Percentiles rank a stretch among this genome's conserved stretches.
Evolutionary conservation across 164 flowering plant species (phyloP).

Genomic region (Kingdonia uniflora): DNA sequence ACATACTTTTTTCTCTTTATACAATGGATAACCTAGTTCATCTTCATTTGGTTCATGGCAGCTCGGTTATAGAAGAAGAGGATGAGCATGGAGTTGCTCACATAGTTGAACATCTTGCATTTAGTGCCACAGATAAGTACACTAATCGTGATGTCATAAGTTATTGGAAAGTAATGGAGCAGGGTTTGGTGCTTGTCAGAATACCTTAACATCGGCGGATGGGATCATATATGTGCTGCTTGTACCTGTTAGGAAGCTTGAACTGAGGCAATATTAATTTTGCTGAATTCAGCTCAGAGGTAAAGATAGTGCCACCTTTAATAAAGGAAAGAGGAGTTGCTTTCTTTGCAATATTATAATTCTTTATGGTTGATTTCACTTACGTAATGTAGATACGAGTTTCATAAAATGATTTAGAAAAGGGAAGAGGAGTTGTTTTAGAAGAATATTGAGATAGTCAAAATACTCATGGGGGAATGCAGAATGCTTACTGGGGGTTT

Average conservation of each 20-base stretch:
- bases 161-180: slow-evolving; percentile 95
- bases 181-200: slow-evolving; percentile 96
- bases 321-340: background rate
- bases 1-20: background rate
- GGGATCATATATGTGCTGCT: slow-evolving; percentile 89
- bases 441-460: slow-evolving; percentile 83
- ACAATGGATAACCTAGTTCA: too few species aligned
- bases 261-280: slow-evolving; percentile 65
- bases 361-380: background rate
- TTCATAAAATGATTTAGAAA: slow-evolving; percentile 75
- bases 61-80: slow-evolving; percentile 97
- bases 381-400: slow-evolving; percentile 52
- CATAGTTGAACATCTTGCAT: slow-evolving; percentile 94
- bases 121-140: slow-evolving; percentile 82
- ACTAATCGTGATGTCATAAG: slow-evolving; percentile 81
- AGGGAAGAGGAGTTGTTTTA: slow-evolving; percentile 92
- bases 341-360: background rate
- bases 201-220: slow-evolving; percentile 88
- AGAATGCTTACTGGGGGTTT: slow-evolving; percentile 81
- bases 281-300: slow-evolving; percentile 97
- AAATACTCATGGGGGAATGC: slow-evolving; percentile 88
- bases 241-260: slow-evolving; percentile 93
- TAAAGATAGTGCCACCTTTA: slow-evolving; percentile 12
- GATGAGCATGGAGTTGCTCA: slow-evolving; percentile 98
- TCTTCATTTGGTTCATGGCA: slow-evolving; percentile 45